These are phyloP conservation scores for Dichotomocladium elegans DNA, from an alignment of 371 early-diverging fungal species.

Conservation along the genomic window DNA sequence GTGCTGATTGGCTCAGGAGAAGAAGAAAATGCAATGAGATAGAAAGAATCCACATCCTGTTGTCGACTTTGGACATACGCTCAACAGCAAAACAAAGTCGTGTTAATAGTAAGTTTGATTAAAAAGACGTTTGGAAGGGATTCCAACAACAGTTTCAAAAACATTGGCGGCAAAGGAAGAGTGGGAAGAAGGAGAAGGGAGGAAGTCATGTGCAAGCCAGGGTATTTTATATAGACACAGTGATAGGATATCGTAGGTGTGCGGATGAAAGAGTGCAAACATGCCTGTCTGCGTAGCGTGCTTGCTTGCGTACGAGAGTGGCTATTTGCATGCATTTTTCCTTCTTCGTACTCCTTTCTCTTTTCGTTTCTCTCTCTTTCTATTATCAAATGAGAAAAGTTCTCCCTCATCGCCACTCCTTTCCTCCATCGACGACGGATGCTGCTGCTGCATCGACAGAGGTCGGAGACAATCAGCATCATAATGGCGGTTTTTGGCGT, in stretches of 20 bases:
- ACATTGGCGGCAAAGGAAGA: not conserved
- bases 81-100: not conserved
- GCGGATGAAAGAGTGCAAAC: too few relatives aligned
- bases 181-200: not conserved
- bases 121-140: not conserved
- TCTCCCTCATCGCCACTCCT: not conserved
- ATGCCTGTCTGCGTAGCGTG: too few relatives aligned
- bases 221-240: not conserved
- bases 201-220: not conserved
- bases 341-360: constrained; percentile 2
- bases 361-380: not conserved
- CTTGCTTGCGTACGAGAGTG: not conserved
- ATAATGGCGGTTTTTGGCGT: too few relatives aligned
- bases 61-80: too few relatives aligned
- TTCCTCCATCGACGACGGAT: constrained; percentile 1
- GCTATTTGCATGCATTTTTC: not conserved
- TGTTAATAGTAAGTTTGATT: not conserved
- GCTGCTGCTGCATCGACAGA: not conserved
- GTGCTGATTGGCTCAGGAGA: too few relatives aligned
- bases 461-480: too few relatives aligned
- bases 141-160: not conserved
- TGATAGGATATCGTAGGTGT: not conserved
- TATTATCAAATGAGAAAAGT: not conserved
- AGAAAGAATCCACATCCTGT: too few relatives aligned
- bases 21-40: too few relatives aligned